A percentile compares a stretch with the other conserved stretches of the same genome.
These are phyloP conservation scores for Coniosporium tulheliwenetii DNA, from an alignment of 2,329 filamentous ascomycete genomes.

Conservation along the genomic window DNA sequence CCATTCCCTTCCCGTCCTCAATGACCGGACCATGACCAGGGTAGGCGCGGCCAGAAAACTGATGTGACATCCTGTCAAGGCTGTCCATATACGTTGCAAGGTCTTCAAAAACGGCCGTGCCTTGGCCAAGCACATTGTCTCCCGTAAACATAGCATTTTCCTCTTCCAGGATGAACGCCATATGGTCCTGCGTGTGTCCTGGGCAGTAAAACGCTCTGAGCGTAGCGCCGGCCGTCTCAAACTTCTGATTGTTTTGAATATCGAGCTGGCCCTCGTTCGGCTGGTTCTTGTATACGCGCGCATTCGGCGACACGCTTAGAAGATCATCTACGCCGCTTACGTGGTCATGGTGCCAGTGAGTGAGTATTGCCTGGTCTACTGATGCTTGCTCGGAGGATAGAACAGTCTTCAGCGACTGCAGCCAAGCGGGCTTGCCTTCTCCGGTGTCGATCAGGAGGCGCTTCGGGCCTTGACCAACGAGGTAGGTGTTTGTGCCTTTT, in stretches of 20 bases:
- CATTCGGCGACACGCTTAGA: constrained; percentile 44
- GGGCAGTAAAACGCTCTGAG: constrained; percentile 52
- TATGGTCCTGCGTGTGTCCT: constrained; percentile 72
- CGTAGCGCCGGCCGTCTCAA: constrained; percentile 45
- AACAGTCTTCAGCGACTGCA: constrained; percentile 44
- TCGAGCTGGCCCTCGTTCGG: constrained; percentile 35
- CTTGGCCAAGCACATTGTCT: constrained; percentile 78
- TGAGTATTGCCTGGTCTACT: constrained; percentile 58
- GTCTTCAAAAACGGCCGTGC: constrained; percentile 74
- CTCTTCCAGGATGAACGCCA: constrained; percentile 60
- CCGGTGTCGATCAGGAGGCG: constrained; percentile 84
- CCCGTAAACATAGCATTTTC: constrained; percentile 76
- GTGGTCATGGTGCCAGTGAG: constrained; percentile 90
- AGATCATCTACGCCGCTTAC: constrained; percentile 60
- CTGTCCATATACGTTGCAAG: constrained; percentile 52
- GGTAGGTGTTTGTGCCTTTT: constrained; percentile 79
- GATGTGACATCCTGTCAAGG: constrained; percentile 50
- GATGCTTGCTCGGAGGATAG: constrained; percentile 53
- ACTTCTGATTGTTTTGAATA: constrained; percentile 42
- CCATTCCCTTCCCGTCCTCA: constrained; percentile 52
- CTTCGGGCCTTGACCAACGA: constrained; percentile 58
- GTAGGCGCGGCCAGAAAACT: constrained; percentile 58
- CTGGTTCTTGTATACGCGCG: constrained; percentile 50
- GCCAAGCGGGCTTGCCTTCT: constrained; percentile 65
- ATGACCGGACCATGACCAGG: constrained; percentile 78